A percentile compares a stretch with the other conserved stretches of the same genome.
Evolutionary conservation across 768 basidiomycete genomes (phyloP).

Genomic region (Phaffia australis): DNA sequence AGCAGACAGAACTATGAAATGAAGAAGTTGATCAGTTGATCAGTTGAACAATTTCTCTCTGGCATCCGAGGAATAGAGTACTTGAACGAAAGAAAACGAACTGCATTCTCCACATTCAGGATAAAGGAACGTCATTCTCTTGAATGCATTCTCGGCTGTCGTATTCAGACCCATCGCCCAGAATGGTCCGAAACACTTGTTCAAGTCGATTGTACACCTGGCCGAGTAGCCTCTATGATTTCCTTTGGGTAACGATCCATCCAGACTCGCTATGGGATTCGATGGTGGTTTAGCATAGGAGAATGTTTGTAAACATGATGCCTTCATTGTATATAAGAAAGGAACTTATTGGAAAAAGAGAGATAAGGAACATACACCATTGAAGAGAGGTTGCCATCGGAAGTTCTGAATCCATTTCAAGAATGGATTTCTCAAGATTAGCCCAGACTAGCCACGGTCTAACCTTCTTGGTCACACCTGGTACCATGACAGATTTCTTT

Average conservation of each 20-base stretch:
- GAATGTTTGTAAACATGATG: no score
- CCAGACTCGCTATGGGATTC: slow-evolving; percentile 15
- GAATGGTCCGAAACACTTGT: slow-evolving; percentile 35
- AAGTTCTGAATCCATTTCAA: slow-evolving; percentile 33
- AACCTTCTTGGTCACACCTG: slow-evolving; percentile 30
- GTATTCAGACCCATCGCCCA: slow-evolving; percentile 29
- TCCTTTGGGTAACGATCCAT: slow-evolving; percentile 12
- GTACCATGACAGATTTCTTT: slow-evolving; percentile 31
- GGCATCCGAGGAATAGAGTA: neutral
- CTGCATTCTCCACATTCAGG: slow-evolving; percentile 38
- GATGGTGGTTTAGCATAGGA: no score
- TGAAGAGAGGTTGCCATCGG: slow-evolving; percentile 34
- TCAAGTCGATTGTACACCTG: slow-evolving; percentile 32
- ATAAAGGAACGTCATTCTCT: slow-evolving; percentile 35
- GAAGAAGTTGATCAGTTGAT: no score
- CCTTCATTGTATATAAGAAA: no score
- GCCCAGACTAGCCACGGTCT: slow-evolving; percentile 33
- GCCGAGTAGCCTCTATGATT: neutral
- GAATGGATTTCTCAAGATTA: slow-evolving; percentile 28
- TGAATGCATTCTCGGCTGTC: slow-evolving; percentile 34
- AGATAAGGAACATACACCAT: slow-evolving; percentile 29
- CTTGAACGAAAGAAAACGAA: slow-evolving; percentile 21
- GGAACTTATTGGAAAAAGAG: no score
- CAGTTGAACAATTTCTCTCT: no score
- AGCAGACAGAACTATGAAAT: no score